Conservation (phyloP, 1,284 basidiomycete genomes). For the Cryptococcus hybrid region DNA sequence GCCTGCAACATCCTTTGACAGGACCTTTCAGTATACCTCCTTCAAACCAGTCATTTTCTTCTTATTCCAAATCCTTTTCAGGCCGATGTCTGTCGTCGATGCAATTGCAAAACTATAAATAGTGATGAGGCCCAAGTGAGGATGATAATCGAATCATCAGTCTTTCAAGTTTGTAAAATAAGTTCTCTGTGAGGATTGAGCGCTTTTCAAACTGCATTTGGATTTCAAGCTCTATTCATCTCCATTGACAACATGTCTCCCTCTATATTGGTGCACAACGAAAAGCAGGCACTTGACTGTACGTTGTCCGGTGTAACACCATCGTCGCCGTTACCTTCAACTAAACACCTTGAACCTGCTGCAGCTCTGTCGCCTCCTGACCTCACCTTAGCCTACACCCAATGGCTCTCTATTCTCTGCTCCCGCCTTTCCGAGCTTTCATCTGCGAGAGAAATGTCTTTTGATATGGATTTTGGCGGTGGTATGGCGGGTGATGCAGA, state of each 20-base stretch:
- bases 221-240: background rate
- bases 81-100: no score
- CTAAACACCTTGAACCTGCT: background rate
- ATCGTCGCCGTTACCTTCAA: no score
- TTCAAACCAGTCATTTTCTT: no score
- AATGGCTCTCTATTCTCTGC: constrained; percentile 23
- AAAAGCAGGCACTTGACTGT: no score
- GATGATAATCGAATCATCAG: background rate
- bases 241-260: background rate
- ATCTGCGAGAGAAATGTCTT: constrained; percentile 5
- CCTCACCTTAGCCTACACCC: constrained; percentile 20
- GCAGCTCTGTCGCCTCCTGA: constrained; percentile 20
- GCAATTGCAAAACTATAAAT: no score
- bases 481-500: constrained; percentile 19
- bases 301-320: no score
- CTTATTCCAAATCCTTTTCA: no score
- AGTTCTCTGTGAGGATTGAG: background rate
- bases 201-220: background rate
- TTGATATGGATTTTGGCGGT: constrained; percentile 24
- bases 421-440: constrained; percentile 14
- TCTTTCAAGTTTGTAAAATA: background rate
- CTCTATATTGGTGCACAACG: background rate
- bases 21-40: no score
- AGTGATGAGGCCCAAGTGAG: no score
- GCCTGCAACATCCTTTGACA: no score